Evolutionary conservation across 805 yeast genomes (phyloP).

Genomic region (Myxozyma nipponensis): DNA sequence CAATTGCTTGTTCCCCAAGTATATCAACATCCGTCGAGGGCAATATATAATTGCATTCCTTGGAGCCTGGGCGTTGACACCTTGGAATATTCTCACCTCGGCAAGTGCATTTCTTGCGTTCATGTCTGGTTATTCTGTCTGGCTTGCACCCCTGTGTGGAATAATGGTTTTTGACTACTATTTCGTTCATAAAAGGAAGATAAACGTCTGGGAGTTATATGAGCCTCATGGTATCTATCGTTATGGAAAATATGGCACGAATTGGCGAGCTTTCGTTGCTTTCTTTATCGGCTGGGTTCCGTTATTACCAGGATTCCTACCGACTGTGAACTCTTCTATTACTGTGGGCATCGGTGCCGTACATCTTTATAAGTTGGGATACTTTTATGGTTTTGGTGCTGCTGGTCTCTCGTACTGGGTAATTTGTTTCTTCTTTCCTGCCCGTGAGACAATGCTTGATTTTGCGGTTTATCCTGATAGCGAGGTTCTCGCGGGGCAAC

Average conservation of each 20-base stretch:
- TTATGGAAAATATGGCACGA: conserved; percentile 42
- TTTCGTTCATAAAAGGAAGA: conserved; percentile 41
- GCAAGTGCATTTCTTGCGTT: conserved; percentile 75
- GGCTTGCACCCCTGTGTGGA: conserved; percentile 80
- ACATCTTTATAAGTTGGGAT: conserved; percentile 30
- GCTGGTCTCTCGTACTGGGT: conserved; percentile 18
- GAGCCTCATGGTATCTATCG: conserved; percentile 42
- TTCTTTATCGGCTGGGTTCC: conserved; percentile 37
- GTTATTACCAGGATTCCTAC: conserved; percentile 25
- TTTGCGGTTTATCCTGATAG: conserved; percentile 14
- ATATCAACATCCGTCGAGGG: conserved; percentile 57
- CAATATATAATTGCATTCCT: conserved; percentile 64
- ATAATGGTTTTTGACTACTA: conserved; percentile 47
- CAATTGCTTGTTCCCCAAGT: conserved; percentile 47
- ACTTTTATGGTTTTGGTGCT: conserved; percentile 28
- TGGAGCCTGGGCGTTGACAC: conserved; percentile 64
- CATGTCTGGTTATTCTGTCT: conserved; percentile 74
- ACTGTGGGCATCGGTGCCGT: conserved; percentile 2
- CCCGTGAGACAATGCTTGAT: conserved; percentile 21
- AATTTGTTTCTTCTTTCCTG: conserved; percentile 17
- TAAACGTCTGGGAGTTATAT: conserved; percentile 45
- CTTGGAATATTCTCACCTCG: conserved; percentile 73
- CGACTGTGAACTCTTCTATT: conserved; percentile 13
- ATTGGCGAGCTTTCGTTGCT: conserved; percentile 42
- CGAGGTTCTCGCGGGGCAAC: conserved; percentile 2